Conservation (phyloP, 768 basidiomycete genomes). For the Suillus fuscotomentosus region DNA sequence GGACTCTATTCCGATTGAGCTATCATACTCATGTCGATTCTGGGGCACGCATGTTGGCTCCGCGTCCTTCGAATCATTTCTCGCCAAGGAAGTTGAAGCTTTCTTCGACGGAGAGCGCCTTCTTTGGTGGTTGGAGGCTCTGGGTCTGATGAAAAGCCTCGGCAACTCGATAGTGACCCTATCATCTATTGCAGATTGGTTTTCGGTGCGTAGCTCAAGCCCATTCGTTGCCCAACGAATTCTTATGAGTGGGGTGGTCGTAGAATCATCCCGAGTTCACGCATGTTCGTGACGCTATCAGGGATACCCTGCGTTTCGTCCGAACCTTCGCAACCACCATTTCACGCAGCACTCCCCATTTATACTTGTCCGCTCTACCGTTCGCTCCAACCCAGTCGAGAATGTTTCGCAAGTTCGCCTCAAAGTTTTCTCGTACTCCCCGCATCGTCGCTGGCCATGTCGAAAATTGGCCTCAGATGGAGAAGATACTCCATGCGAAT, state of each 20-base stretch:
- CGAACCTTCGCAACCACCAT: constrained; percentile 12
- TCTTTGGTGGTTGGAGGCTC: not conserved
- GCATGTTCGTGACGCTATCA: not conserved
- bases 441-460: not conserved
- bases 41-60: constrained; percentile 29
- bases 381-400: constrained; percentile 25
- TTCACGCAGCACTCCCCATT: constrained; percentile 19
- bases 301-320: constrained; percentile 14
- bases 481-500: not conserved
- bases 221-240: not conserved
- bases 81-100: constrained; percentile 14
- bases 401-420: constrained; percentile 13
- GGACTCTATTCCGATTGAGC: constrained; percentile 18
- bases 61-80: not conserved
- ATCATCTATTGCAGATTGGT: not conserved
- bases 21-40: constrained; percentile 31
- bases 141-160: constrained; percentile 14
- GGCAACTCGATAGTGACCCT: not conserved
- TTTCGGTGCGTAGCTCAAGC: not conserved
- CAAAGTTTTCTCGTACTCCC: not conserved
- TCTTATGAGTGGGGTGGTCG: not conserved
- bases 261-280: not conserved
- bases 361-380: constrained; percentile 24
- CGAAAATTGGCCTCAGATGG: not conserved
- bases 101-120: constrained; percentile 17